Evolutionary conservation across 2,329 filamentous ascomycete genomes (phyloP).

Genomic region (Phialophora chinensis): DNA sequence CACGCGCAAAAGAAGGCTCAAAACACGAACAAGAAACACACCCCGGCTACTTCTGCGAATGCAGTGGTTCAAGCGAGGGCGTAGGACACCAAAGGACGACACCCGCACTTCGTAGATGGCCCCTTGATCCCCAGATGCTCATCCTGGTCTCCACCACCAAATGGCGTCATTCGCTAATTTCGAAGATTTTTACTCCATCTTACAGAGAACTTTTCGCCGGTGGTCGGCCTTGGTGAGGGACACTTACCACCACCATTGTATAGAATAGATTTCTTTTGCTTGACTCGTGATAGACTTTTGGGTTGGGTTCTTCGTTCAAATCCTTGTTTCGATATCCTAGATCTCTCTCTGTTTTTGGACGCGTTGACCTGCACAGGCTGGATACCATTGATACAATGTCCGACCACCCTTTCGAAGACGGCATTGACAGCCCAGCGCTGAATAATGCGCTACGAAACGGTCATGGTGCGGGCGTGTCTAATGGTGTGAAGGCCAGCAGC

Average conservation of each 20-base stretch:
- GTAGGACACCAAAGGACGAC: slow-evolving; percentile 13
- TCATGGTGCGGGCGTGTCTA: neutral
- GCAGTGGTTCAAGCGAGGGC: slow-evolving; percentile 32
- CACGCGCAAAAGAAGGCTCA: slow-evolving; percentile 54
- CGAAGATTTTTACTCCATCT: slow-evolving; percentile 15
- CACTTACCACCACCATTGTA: neutral
- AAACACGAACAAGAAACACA: slow-evolving; percentile 38
- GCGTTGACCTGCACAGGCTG: neutral
- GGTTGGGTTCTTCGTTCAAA: neutral
- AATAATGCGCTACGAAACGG: neutral
- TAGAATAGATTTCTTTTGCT: slow-evolving; percentile 2
- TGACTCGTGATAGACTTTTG: neutral
- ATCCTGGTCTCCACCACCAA: slow-evolving; percentile 10
- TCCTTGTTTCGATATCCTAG: neutral
- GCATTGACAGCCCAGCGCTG: neutral
- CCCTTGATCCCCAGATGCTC: slow-evolving; percentile 10
- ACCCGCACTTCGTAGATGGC: neutral
- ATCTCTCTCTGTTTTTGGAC: neutral
- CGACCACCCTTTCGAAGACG: neutral
- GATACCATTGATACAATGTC: slow-evolving; percentile 9
- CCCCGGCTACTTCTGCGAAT: slow-evolving; percentile 37
- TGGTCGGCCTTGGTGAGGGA: neutral
- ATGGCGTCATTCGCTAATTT: slow-evolving; percentile 29
- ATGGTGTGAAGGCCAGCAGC: neutral
- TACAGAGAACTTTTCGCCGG: neutral